These are phyloP conservation scores for Penicillium manginii DNA, from an alignment of 495 filamentous ascomycete genomes.

Conservation along the genomic window DNA sequence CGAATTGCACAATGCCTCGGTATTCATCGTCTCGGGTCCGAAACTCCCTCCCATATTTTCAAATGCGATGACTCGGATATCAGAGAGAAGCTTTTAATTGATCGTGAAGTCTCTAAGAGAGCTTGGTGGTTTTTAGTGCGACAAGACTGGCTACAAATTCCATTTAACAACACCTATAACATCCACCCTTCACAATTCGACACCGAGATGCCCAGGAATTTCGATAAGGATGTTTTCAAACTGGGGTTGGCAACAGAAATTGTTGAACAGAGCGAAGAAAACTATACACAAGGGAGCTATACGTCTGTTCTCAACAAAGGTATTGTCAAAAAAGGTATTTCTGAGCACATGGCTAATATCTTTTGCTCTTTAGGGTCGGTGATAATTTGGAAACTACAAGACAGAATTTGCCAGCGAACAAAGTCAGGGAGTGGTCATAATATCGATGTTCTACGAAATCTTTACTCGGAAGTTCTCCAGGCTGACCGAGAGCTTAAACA, in stretches of 20 bases:
- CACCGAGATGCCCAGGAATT: conserved; percentile 20
- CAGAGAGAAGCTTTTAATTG: background rate
- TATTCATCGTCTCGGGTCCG: conserved; percentile 13
- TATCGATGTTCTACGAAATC: background rate
- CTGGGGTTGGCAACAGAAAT: background rate
- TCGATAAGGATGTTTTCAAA: background rate
- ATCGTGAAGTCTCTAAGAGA: conserved; percentile 20
- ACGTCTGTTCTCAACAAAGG: conserved; percentile 14
- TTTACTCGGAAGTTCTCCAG: conserved; percentile 16
- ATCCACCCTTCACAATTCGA: conserved; percentile 19
- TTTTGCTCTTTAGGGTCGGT: conserved; percentile 12
- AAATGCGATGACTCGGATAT: background rate
- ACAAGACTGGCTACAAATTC: conserved; percentile 25
- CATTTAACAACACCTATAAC: conserved; percentile 18
- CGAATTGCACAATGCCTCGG: conserved; percentile 20
- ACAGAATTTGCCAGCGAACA: conserved; percentile 9
- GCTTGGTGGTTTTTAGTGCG: conserved; percentile 24
- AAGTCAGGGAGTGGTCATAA: background rate
- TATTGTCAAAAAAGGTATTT: background rate
- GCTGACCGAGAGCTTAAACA: conserved; percentile 12
- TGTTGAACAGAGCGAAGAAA: background rate
- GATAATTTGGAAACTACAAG: conserved; percentile 17
- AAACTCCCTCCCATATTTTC: background rate
- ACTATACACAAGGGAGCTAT: conserved; percentile 15
- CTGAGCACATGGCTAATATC: background rate